A percentile compares a stretch with the other conserved stretches of the same genome.
Conservation (phyloP, 2,329 filamentous ascomycete genomes). For the Colletotrichum neosansevieriae region DNA sequence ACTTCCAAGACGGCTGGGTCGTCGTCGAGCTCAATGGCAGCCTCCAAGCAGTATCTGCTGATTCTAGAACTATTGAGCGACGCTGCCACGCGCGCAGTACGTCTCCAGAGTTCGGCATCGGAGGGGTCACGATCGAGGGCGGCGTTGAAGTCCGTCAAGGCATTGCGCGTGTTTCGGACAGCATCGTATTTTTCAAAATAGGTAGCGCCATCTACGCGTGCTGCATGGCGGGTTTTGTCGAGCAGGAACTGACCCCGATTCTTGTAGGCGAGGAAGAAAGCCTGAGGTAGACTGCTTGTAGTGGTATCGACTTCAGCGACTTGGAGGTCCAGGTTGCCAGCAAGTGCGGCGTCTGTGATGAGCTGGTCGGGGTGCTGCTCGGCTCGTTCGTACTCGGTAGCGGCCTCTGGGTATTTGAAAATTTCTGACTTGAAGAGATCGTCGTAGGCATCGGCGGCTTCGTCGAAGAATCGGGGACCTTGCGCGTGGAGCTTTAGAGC, state of each 20-base stretch:
- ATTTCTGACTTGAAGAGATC: constrained; percentile 92
- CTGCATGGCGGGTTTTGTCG: constrained; percentile 74
- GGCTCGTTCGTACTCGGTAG: constrained; percentile 84
- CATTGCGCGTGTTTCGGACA: constrained; percentile 54
- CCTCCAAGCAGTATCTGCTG: constrained; percentile 73
- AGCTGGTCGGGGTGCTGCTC: constrained; percentile 67
- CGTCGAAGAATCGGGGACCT: constrained; percentile 79
- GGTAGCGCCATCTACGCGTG: constrained; percentile 47
- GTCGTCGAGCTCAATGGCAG: constrained; percentile 75
- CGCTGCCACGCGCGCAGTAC: constrained; percentile 68
- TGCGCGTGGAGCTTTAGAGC: constrained; percentile 93
- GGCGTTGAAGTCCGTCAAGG: constrained; percentile 68
- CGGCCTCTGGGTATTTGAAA: constrained; percentile 89
- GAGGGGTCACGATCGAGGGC: constrained; percentile 75
- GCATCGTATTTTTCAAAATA: constrained; percentile 54
- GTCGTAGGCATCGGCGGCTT: constrained; percentile 85
- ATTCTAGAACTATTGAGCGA: constrained; percentile 69
- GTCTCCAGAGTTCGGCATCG: constrained; percentile 75
- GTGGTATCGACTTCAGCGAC: constrained; percentile 77
- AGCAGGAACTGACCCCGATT: constrained; percentile 93
- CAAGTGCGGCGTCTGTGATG: constrained; percentile 60
- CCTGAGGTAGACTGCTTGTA: constrained; percentile 86
- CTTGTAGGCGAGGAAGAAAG: constrained; percentile 93
- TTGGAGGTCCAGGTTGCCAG: constrained; percentile 64
- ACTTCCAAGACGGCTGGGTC: constrained; percentile 73